These are phyloP conservation scores for Aegilops umbellulata DNA, from an alignment of 176 grass and related monocot genomes.

Conservation along the genomic window DNA sequence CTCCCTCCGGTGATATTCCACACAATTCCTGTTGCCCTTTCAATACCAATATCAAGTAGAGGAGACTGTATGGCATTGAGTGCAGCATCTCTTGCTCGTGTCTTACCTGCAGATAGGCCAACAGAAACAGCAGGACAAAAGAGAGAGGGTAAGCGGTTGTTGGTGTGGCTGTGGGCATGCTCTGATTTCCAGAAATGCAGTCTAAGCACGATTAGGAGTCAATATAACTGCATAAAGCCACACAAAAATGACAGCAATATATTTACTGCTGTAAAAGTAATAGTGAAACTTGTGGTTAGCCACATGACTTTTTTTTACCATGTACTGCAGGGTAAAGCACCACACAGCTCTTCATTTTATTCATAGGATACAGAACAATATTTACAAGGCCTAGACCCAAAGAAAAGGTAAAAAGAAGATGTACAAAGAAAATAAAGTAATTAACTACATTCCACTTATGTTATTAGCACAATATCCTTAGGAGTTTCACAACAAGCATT, in stretches of 20 bases:
- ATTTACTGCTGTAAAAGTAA: not conserved
- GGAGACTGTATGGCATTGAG: slow-evolving; percentile 89
- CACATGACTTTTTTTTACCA: not conserved
- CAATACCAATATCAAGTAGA: slow-evolving; percentile 85
- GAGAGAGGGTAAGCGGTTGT: not conserved
- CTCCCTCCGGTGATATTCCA: slow-evolving; percentile 91
- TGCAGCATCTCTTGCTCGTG: slow-evolving; percentile 82
- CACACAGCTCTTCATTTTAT: too few relatives aligned
- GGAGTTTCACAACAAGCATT: not conserved
- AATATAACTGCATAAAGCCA: not conserved
- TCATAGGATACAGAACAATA: too few relatives aligned
- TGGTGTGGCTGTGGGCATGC: not conserved
- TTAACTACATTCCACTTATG: not conserved
- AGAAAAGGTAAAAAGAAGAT: too few relatives aligned
- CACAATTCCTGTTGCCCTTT: slow-evolving; percentile 86
- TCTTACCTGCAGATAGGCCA: slow-evolving; percentile 57
- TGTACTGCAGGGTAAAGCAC: too few relatives aligned
- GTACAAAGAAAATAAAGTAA: not conserved
- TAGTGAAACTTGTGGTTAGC: not conserved
- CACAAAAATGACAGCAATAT: not conserved
- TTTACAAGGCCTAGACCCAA: too few relatives aligned
- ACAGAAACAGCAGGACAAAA: not conserved
- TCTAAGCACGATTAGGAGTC: not conserved
- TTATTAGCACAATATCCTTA: not conserved
- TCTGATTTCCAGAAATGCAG: not conserved